These are phyloP conservation scores for Sporormia fimetaria DNA, from an alignment of 495 filamentous ascomycete species.

Conservation along the genomic window DNA sequence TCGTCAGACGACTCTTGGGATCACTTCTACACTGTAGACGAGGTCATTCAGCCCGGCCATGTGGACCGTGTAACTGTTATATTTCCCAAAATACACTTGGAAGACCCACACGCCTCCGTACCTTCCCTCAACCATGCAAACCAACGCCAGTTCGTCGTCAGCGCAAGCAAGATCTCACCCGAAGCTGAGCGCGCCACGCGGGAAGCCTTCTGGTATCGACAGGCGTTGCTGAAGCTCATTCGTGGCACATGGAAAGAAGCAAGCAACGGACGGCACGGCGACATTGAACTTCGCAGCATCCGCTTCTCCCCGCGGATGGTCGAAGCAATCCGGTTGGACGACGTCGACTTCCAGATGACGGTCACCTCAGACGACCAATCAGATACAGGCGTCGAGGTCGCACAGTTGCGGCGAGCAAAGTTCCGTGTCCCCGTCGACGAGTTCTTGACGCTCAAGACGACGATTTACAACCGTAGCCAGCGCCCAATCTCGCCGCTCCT, in stretches of 20 bases:
- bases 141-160: constrained; percentile 81
- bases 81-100: constrained; percentile 62
- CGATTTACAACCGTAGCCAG: constrained; percentile 58
- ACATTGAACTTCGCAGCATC: constrained; percentile 62
- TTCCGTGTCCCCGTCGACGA: constrained; percentile 55
- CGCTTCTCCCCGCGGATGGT: constrained; percentile 69
- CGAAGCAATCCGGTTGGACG: constrained; percentile 70
- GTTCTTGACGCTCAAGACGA: constrained; percentile 57
- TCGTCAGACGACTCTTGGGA: constrained; percentile 8
- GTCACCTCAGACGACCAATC: constrained; percentile 29
- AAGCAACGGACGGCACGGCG: constrained; percentile 47
- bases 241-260: constrained; percentile 60
- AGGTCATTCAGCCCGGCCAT: constrained; percentile 66
- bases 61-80: constrained; percentile 65
- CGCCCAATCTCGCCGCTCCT: constrained; percentile 60
- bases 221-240: constrained; percentile 64
- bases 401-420: constrained; percentile 38
- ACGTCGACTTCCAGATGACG: constrained; percentile 57
- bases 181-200: constrained; percentile 66
- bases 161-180: constrained; percentile 61
- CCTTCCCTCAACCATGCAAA: constrained; percentile 66
- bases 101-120: constrained; percentile 64
- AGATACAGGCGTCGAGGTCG: constrained; percentile 21
- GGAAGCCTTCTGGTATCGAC: constrained; percentile 88
- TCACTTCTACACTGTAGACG: constrained; percentile 39